Percentiles rank a stretch among this genome's conserved stretches.
These are phyloP conservation scores for Nitzschia sp. DNA, from an alignment of 108 stramenopile genomes.

Conservation along the genomic window DNA sequence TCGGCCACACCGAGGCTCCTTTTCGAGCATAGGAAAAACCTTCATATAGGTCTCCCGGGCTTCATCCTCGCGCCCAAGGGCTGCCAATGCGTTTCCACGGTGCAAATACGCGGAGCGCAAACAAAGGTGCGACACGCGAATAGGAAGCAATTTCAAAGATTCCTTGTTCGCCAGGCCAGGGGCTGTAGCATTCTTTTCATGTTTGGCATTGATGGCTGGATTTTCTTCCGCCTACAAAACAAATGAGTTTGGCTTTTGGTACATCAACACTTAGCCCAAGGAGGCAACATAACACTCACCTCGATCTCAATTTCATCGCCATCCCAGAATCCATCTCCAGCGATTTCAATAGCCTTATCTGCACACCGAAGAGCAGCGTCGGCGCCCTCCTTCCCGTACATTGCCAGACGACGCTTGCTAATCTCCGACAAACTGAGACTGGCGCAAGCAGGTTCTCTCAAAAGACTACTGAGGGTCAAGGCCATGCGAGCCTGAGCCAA, in stretches of 20 bases:
- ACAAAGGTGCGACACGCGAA: constrained; percentile 82
- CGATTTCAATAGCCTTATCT: constrained; percentile 85
- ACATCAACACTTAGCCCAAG: constrained; percentile 2
- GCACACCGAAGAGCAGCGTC: constrained; percentile 84
- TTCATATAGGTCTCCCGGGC: constrained; percentile 71
- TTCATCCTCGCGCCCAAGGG: constrained; percentile 74
- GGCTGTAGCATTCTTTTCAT: constrained; percentile 85
- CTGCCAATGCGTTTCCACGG: constrained; percentile 85
- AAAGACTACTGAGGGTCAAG: constrained; percentile 66
- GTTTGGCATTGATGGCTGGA: constrained; percentile 66
- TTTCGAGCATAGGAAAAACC: constrained; percentile 74
- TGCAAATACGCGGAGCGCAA: constrained; percentile 83
- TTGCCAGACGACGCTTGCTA: constrained; percentile 79
- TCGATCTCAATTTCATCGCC: constrained; percentile 83
- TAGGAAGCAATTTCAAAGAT: constrained; percentile 72
- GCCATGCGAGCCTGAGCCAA: constrained; percentile 74
- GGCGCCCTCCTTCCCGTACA: constrained; percentile 74
- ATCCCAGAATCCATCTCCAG: constrained; percentile 86
- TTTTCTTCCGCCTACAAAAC: constrained; percentile 63
- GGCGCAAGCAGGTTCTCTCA: constrained; percentile 86
- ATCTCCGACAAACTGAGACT: constrained; percentile 86
- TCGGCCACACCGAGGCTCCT: constrained; percentile 83
- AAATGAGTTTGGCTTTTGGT: background rate
- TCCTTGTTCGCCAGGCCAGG: constrained; percentile 73
- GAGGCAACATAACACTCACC: constrained; percentile 63